Evolutionary conservation across 2,329 filamentous ascomycete genomes (phyloP), one percentile per base, ranked within the genome.

Genomic region (Microdochium nivale): DNA sequence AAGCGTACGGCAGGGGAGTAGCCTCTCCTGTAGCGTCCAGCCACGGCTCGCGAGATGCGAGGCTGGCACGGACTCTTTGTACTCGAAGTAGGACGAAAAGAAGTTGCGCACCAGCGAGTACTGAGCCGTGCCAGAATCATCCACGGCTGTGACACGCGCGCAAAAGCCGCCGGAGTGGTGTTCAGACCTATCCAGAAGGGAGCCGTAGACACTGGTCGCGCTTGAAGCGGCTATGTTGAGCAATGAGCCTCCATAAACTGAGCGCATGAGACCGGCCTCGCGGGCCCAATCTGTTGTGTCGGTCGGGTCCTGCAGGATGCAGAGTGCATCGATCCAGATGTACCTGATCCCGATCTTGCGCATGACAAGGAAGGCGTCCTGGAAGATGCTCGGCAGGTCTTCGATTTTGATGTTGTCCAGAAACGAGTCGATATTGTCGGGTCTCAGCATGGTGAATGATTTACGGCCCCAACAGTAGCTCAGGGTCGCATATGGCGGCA

Each of bases 241-340:
- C 19, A 52, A 52, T 21, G 56, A 49, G 35, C 55, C 56, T 19
- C 55, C 52, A 32, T 58, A 59, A 14, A 57, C 53, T 24, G 33
- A 27, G 25, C 53, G 52, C 58, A 59, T 59, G 23, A 23, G 48
- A 13, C 47, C 44, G 2, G 61, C 58, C 51, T 65, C 59, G 13
- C 52, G 48, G 37, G 57, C 49, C 62, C 61, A 64, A 44, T 66
- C 64, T 48, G 59, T 53, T 1, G 47, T 32, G 3, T 55, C 52
- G 23, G 21, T 5, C 13, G 21, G 16, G 35, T 63, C 61, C 50
- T 67, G 64, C 21, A 65, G 50, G 16, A 66, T 66, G 47, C 64
- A 66, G 5, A 67, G 52, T n/a, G 59, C 57, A 54, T 67, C 63
- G 37, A 67, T 63, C 65, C 65, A 67, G 3, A 67, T 50, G 51